phyloP scores from a whole-genome alignment of 768 basidiomycete genomes.

The Glaciozyma antarctica region DNA sequence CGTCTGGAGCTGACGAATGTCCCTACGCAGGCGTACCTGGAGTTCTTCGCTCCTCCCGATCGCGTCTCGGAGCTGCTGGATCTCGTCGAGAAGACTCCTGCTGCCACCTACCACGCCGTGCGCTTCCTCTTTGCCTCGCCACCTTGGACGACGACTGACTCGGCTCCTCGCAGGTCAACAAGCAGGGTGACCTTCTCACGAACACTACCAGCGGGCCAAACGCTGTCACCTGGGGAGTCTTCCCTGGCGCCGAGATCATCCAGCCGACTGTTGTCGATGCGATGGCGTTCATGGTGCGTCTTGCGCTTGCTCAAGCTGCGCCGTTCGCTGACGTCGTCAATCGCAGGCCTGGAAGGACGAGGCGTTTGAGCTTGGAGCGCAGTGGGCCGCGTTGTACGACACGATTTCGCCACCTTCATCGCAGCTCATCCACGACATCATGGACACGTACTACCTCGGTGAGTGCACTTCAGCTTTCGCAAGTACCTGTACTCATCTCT shows the following conservation, averaged over 20 bases:
- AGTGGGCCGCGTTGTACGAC: constrained; percentile 81
- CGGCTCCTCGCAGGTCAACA: constrained; percentile 54
- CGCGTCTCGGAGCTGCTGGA: constrained; percentile 36
- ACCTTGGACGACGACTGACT: neutral
- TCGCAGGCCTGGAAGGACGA: constrained; percentile 57
- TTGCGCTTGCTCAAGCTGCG: constrained; percentile 47
- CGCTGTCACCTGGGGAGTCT: constrained; percentile 98
- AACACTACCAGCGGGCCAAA: constrained; percentile 95
- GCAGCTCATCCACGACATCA: constrained; percentile 59
- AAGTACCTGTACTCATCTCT: neutral
- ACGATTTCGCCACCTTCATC: constrained; percentile 58
- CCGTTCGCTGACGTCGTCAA: neutral
- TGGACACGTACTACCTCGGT: constrained; percentile 66
- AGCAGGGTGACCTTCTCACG: constrained; percentile 82
- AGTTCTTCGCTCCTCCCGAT: constrained; percentile 64
- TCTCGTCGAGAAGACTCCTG: constrained; percentile 50
- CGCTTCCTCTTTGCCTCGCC: neutral
- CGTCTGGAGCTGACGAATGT: constrained; percentile 50
- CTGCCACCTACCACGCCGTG: constrained; percentile 88
- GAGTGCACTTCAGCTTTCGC: neutral
- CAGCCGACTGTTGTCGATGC: constrained; percentile 95
- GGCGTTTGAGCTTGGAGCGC: constrained; percentile 86
- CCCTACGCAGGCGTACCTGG: constrained; percentile 80
- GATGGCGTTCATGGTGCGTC: constrained; percentile 61
- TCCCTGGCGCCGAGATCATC: constrained; percentile 88